Base-by-base conservation (phyloP, 345 rosid species). In the Arabidopsis arenosa region DNA sequence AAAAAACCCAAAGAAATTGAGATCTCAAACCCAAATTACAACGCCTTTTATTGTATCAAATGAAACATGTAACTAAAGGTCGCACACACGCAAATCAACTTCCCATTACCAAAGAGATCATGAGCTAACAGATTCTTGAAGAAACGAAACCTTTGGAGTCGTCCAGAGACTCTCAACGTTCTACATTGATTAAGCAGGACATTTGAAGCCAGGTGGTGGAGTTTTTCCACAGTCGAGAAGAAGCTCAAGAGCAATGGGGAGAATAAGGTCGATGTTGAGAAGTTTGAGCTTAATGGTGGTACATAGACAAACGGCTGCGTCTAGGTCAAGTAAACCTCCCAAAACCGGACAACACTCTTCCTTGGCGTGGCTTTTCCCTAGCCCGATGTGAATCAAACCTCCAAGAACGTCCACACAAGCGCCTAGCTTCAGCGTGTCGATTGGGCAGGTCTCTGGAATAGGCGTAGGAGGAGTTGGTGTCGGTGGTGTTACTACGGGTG, bases 351-450 rank as follows among this genome's bases (percentile, higher is more conserved):
- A 94, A 75, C 98, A 94, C 6, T 83, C 40, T 64, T 81, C 85
- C 84, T 90, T 92, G 0, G 97, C 89, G 40, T 82, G 79, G 37
- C 85, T 73, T 41, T 92, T 75, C 15, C 97, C 95, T 2, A 93
- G 75, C 0, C 97, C 93, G 2, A 89, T 35, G 78, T 91, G 92
- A 63, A 89, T 69, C 5, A 93, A 81, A 13, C 97, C 98, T 6
- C 96, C 90, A 48, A 94, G 74, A 32, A 94, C 88, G 75, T 94
- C 98, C 36, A 94, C 97, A 47, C 98, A 94, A 0, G 91, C 95
- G 0, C 88, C 91, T 13, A 94, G 80, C 84, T 93, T 93, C 5
- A 93, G 68, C 0, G 93, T 78, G 81, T 89, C 96, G 43, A 87
- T 84, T 33, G 97, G 90, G 75, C 97, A 93, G 2, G 97, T 93